phyloP scores from a whole-genome alignment of 2,329 filamentous ascomycete genomes.

The Ophiostoma australiae region DNA sequence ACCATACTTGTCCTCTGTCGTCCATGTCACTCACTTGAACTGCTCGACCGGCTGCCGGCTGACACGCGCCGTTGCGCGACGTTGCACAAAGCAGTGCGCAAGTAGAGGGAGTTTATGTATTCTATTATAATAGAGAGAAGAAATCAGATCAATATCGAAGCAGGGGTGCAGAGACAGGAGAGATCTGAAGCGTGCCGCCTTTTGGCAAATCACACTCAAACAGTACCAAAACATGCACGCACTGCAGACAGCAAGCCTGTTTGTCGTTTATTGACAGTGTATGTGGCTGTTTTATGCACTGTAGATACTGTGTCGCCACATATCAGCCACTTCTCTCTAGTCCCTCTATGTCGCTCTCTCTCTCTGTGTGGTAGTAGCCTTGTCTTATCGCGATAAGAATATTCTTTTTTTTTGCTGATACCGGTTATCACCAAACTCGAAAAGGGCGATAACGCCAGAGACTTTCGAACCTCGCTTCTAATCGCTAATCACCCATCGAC shows the following conservation, averaged over 20 bases:
- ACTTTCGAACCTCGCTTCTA: background rate
- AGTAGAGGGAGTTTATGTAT: background rate
- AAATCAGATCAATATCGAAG: background rate
- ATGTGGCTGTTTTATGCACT: background rate
- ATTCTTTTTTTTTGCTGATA: conserved; percentile 10
- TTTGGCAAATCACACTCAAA: conserved; percentile 7
- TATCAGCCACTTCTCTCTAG: background rate
- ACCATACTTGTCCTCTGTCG: background rate
- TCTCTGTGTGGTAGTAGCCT: too few species aligned
- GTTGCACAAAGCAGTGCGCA: conserved; percentile 18
- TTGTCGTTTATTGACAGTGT: background rate
- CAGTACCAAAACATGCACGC: conserved; percentile 2
- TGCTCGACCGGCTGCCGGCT: conserved; percentile 6
- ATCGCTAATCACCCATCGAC: background rate
- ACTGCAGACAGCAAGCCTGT: background rate
- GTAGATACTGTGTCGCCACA: conserved; percentile 2
- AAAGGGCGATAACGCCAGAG: conserved; percentile 9
- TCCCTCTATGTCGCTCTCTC: too few species aligned
- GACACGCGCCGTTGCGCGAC: conserved; percentile 18
- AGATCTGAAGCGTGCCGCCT: background rate
- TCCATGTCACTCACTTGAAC: background rate
- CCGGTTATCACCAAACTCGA: conserved; percentile 2
- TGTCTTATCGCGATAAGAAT: conserved; percentile 22
- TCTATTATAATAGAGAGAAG: background rate
- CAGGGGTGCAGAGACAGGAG: background rate